These are phyloP conservation scores for Geotrichum citri-aurantii DNA, from an alignment of 1,139 yeast genomes.

Conservation along the genomic window DNA sequence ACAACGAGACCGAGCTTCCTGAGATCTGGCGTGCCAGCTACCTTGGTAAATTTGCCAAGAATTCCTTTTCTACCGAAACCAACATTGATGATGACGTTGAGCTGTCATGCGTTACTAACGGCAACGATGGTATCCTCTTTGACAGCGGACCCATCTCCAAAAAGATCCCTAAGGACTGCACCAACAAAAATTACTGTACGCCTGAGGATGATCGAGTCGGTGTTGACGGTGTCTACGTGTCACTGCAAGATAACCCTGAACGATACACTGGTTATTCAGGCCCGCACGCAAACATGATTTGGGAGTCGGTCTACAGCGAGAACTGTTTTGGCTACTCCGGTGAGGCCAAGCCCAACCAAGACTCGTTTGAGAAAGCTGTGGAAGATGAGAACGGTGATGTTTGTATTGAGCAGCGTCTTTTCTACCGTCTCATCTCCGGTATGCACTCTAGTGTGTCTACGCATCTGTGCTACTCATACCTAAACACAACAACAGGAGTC, in stretches of 20 bases:
- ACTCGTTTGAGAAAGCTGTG: neutral
- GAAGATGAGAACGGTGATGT: slow-evolving; percentile 40
- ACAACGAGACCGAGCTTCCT: slow-evolving; percentile 52
- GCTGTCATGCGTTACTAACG: slow-evolving; percentile 19
- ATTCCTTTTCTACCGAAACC: slow-evolving; percentile 36
- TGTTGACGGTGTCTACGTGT: slow-evolving; percentile 65
- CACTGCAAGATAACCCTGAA: slow-evolving; percentile 84
- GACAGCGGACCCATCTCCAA: slow-evolving; percentile 6
- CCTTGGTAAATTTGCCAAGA: slow-evolving; percentile 55
- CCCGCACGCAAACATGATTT: slow-evolving; percentile 80
- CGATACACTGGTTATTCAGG: slow-evolving; percentile 97
- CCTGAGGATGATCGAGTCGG: slow-evolving; percentile 20
- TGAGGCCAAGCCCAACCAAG: slow-evolving; percentile 19
- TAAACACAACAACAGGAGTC: slow-evolving; percentile 64
- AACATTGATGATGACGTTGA: slow-evolving; percentile 16
- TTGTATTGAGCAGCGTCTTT: slow-evolving; percentile 80
- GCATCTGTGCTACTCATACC: slow-evolving; percentile 81
- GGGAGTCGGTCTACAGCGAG: slow-evolving; percentile 89
- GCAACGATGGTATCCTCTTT: slow-evolving; percentile 11
- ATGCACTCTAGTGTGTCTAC: slow-evolving; percentile 95
- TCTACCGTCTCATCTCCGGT: slow-evolving; percentile 82
- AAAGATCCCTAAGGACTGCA: slow-evolving; percentile 3
- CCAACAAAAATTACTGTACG: slow-evolving; percentile 17
- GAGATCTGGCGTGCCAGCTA: slow-evolving; percentile 69
- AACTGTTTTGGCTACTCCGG: slow-evolving; percentile 71